phyloP scores from a whole-genome alignment of 345 rosid species.

The Draba incana region DNA sequence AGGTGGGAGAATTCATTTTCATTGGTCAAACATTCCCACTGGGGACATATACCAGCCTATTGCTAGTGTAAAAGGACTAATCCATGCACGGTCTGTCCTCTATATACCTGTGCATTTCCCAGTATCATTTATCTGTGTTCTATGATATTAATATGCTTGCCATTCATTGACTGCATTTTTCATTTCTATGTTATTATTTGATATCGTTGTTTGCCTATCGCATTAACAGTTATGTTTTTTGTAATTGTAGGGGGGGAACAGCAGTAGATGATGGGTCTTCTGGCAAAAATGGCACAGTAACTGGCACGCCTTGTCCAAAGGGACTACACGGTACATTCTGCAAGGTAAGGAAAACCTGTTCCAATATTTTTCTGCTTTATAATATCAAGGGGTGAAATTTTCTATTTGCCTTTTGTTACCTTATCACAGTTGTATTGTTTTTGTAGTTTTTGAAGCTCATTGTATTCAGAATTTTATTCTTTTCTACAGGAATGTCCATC shows the following conservation, averaged over 20 bases:
- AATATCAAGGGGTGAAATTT: conserved; percentile 5
- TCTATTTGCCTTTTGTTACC: conserved; percentile 24
- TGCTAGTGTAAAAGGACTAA: conserved; percentile 79
- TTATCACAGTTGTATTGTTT: conserved; percentile 2
- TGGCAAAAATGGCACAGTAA: conserved; percentile 86
- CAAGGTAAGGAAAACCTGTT: conserved; percentile 48
- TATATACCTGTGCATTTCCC: conserved; percentile 14
- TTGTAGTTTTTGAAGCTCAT: conserved; percentile 8
- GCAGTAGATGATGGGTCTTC: conserved; percentile 54
- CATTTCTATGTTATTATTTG: conserved; percentile 7
- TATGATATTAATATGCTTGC: background rate
- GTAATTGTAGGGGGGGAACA: conserved; percentile 68
- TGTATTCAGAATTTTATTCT: conserved; percentile 21
- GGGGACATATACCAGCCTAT: conserved; percentile 99
- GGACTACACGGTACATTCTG: conserved; percentile 95
- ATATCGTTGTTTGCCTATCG: conserved; percentile 16
- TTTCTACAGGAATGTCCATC: conserved; percentile 87
- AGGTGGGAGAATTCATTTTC: conserved; percentile 99
- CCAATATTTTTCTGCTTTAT: conserved; percentile 18
- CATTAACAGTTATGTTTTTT: conserved; percentile 20
- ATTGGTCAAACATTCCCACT: conserved; percentile 95
- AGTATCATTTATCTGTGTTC: conserved; percentile 1
- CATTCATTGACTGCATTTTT: conserved; percentile 16
- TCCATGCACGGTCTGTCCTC: conserved; percentile 64
- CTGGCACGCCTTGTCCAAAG: conserved; percentile 93